Evolutionary conservation across 345 rosid species (phyloP).

Genomic region (Passiflora organensis): DNA sequence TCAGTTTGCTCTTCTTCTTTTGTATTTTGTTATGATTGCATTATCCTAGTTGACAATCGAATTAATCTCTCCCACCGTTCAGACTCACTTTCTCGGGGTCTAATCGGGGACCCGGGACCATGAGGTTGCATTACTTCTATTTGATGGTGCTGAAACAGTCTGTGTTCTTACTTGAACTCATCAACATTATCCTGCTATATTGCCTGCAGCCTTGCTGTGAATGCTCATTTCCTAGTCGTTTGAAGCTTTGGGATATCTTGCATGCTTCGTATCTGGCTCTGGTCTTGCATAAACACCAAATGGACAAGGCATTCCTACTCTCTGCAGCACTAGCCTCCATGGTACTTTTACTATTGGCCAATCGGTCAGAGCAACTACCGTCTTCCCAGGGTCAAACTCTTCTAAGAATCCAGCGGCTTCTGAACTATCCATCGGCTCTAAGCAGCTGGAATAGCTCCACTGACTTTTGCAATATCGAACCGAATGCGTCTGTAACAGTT

Average conservation of each 20-base stretch:
- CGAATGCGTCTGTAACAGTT: constrained; percentile 49
- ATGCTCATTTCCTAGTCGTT: not conserved
- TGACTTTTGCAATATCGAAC: constrained; percentile 69
- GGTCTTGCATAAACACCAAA: constrained; percentile 20
- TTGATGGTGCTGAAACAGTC: not conserved
- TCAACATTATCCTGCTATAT: not conserved
- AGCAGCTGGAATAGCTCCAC: constrained; percentile 57
- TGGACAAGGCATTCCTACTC: constrained; percentile 38
- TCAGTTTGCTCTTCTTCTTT: too few species aligned
- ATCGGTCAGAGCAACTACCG: constrained; percentile 50
- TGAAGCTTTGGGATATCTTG: constrained; percentile 17
- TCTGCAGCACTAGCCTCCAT: constrained; percentile 30
- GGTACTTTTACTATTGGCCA: constrained; percentile 31
- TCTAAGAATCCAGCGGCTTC: constrained; percentile 50
- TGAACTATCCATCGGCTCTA: constrained; percentile 50
- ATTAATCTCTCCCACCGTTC: not conserved
- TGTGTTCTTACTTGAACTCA: not conserved
- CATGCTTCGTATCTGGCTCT: constrained; percentile 18
- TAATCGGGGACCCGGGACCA: not conserved
- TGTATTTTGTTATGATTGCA: not conserved
- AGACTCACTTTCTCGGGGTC: not conserved
- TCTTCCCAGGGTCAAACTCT: constrained; percentile 67
- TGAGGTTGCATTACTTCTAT: not conserved
- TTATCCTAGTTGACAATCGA: not conserved
- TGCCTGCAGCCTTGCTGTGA: not conserved